Evolutionary conservation across 192 early-diverging fungal species (phyloP).

Genomic region (Coemansia sp.): DNA sequence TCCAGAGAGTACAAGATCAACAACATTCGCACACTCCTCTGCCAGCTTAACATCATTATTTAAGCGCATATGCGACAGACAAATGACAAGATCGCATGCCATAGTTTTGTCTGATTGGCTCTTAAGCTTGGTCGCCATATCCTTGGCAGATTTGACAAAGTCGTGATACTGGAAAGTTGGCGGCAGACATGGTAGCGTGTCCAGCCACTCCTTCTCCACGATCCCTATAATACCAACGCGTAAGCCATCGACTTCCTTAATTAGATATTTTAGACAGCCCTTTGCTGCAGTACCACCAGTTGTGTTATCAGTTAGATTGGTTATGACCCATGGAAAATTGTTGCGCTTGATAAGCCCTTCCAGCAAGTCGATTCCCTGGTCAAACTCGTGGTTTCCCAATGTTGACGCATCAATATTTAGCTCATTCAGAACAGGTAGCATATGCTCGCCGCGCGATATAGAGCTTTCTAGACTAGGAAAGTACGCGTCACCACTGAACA

Average conservation of each 20-base stretch:
- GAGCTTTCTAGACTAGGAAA: constrained; percentile 69
- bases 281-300: constrained; percentile 30
- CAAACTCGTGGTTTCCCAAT: constrained; percentile 74
- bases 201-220: constrained; percentile 70
- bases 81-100: constrained; percentile 63
- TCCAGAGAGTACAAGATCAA: constrained; percentile 69
- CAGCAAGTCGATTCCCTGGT: constrained; percentile 63
- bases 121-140: constrained; percentile 40
- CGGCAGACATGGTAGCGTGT: constrained; percentile 63
- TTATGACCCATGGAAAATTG: constrained; percentile 71
- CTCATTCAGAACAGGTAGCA: constrained; percentile 61
- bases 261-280: constrained; percentile 35
- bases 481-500: constrained; percentile 70
- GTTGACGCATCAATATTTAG: constrained; percentile 60
- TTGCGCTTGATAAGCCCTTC: constrained; percentile 50
- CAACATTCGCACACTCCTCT: constrained; percentile 50
- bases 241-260: constrained; percentile 54
- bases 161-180: constrained; percentile 59
- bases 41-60: constrained; percentile 65
- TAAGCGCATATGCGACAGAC: constrained; percentile 71
- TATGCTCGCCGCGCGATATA: constrained; percentile 64
- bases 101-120: constrained; percentile 28
- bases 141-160: constrained; percentile 51
- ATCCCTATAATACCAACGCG: constrained; percentile 66
- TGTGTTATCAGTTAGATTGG: constrained; percentile 58